Base-by-base conservation (phyloP, 495 filamentous ascomycete genomes). In the Aspergillus haitiensis region DNA sequence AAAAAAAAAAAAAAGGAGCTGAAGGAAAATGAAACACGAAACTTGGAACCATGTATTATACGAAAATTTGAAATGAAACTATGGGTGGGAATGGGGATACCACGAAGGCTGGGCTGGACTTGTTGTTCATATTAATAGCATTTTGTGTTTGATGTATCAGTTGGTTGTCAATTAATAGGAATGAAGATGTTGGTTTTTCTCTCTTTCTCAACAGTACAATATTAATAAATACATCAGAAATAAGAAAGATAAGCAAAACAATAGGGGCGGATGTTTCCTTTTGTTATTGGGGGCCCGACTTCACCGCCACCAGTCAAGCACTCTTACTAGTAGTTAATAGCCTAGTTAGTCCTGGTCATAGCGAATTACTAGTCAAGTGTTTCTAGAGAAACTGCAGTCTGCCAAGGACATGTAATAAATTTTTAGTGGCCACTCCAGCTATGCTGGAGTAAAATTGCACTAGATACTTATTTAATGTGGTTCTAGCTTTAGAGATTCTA, bases 41-140 rank as follows among this genome's bases (percentile, higher is more conserved):
- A 56, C 60, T 51, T 52, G 52, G 32, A 49, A 50, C 48, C 49
- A 51, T 60, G 55, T 63, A 63, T 56, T 40, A 63, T 57, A 59
- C 46, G 57, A 58, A 50, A 49, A 47, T 46, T 46, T 27, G 21
- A 21, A 16, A 47, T 18, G 44, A 18, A 21, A 27, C 21, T 27
- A 49, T 47, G 45, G 46, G 21, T 13, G 39, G 40, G 44, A 47
- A 15, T 52, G 49, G 52, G 52, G 35, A 54, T 18, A 55, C 52
- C 52, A 55, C 52, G 36, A 16, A 42, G 52, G 40, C 40, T 55
- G 37, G 52, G 35, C 15, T 44, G 16, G 52, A 18, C 15, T 42
- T 52, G 50, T 47, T 49, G 45, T 27, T 49, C 32, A 36, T 16
- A 15, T 16, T 11, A 33, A 37, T 39, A 33, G 32, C 40, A 16